A percentile compares a stretch with the other conserved stretches of the same genome.
phyloP scores from a whole-genome alignment of 139 green algal genomes.

The Haematococcus sp. region DNA sequence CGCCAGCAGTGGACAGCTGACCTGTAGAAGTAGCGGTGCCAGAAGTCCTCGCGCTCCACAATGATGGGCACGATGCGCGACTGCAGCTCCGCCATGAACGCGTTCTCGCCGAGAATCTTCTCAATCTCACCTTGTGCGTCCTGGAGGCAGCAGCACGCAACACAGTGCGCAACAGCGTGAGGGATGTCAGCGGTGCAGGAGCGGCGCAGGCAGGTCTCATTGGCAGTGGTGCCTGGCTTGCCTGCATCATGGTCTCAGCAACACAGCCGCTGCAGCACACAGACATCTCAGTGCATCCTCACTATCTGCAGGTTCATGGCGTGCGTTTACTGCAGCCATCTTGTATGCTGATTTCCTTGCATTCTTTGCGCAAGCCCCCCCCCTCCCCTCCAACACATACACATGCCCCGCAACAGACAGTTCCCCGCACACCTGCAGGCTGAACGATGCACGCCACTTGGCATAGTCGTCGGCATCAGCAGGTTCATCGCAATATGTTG shows the following conservation, averaged over 20 bases:
- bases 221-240: neutral
- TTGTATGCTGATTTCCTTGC: no score
- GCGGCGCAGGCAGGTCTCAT: slow-evolving; percentile 10
- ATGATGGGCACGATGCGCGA: slow-evolving; percentile 86
- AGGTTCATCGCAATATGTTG: slow-evolving; percentile 94
- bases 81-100: slow-evolving; percentile 80
- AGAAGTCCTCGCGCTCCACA: slow-evolving; percentile 90
- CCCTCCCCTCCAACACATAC: no score
- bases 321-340: no score
- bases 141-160: neutral
- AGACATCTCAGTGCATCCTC: no score
- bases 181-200: neutral
- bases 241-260: neutral
- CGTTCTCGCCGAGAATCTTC: slow-evolving; percentile 42
- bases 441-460: slow-evolving; percentile 50
- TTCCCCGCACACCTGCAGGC: no score
- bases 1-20: slow-evolving; percentile 29
- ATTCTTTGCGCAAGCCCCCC: no score
- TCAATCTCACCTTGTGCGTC: slow-evolving; percentile 19
- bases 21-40: slow-evolving; percentile 93
- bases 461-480: slow-evolving; percentile 75
- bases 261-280: no score
- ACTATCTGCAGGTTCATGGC: no score
- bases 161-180: neutral
- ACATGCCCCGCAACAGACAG: no score